Evolutionary conservation across 73 alveolate genomes (phyloP), one percentile per base, ranked within the genome.

Genomic region (Uronychia setigera): DNA sequence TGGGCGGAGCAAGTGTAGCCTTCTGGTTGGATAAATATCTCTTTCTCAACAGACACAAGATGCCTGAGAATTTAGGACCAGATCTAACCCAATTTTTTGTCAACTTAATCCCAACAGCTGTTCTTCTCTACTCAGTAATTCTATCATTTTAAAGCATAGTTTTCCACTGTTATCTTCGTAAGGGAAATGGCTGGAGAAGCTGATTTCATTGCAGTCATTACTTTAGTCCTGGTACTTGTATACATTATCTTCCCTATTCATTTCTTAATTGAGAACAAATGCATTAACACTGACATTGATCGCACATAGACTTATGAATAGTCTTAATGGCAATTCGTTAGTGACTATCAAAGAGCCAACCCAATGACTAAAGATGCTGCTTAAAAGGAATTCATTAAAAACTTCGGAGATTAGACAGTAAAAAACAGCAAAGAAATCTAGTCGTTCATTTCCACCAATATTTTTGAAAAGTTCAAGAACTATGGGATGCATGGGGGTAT

Each of bases 311-410:
- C 5, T 5, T 46, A 46, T 19, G 67, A 46, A 11, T 5, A 46
- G 19, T 46, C n/a, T 19, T 11, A 46, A 46, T 46, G 67, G 67
- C 67, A 35, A 0, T 92, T 92, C 83, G 80, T 74, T 60, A 77
- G 87, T 0, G 97, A 92, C 86, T 92, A 92, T 46, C 91, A 83
- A 46, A 89, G 92, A 57, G 83, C 75, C 29, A 92, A 92, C 82
- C 97, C 97, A 78, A 80, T 92, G 26, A 83, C 95, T 25, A 33
- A 32, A 1, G 57, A 46, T 29, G 80, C 59, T 74, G 95, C 92
- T 26, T 28, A 59, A 14, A 14, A 14, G 74, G 74, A 57, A 57
- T 57, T 14, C 26, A 14, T 57, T 13, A 57, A 57, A 57, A 26
- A n/a, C n/a, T n/a, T n/a, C n/a, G n/a, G n/a, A n/a, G n/a, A n/a